Conservation (phyloP, 768 basidiomycete genomes). For the Ephemerocybe angulata region DNA sequence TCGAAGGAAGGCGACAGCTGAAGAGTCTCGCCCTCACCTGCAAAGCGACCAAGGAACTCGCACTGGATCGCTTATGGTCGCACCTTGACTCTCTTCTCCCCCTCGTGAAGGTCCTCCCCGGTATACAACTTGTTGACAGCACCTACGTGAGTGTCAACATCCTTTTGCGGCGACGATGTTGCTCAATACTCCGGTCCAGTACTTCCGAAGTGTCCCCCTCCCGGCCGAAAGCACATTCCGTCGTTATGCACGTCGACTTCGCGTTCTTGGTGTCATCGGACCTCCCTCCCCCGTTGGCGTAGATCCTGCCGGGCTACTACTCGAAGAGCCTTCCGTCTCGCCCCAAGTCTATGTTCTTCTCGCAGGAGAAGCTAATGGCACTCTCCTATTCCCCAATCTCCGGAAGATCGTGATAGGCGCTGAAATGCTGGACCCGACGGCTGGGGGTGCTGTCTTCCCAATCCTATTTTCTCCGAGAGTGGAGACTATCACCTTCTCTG, state of each 20-base stretch:
- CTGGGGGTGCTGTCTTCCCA: neutral
- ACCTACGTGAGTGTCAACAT: neutral
- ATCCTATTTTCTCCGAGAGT: neutral
- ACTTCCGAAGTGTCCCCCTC: neutral
- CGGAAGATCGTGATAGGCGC: neutral
- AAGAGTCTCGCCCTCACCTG: neutral
- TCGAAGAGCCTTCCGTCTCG: neutral
- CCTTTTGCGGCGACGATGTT: neutral
- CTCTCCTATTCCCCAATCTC: neutral
- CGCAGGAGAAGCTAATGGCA: neutral
- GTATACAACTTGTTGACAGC: neutral
- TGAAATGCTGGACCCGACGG: neutral
- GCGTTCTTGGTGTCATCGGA: neutral
- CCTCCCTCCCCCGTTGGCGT: too few species aligned
- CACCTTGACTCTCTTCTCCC: neutral
- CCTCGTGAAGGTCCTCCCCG: neutral
- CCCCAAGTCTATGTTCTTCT: neutral
- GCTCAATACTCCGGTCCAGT: neutral
- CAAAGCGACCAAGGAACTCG: neutral
- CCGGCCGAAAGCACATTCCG: neutral
- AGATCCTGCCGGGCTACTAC: too few species aligned
- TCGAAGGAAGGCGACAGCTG: neutral
- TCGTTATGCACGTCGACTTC: neutral
- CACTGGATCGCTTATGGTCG: neutral
- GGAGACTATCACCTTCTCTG: neutral